Evolutionary conservation across 305 asterid species (phyloP), one percentile per base, ranked within the genome.

Genomic region (Fraxinus latifolia): DNA sequence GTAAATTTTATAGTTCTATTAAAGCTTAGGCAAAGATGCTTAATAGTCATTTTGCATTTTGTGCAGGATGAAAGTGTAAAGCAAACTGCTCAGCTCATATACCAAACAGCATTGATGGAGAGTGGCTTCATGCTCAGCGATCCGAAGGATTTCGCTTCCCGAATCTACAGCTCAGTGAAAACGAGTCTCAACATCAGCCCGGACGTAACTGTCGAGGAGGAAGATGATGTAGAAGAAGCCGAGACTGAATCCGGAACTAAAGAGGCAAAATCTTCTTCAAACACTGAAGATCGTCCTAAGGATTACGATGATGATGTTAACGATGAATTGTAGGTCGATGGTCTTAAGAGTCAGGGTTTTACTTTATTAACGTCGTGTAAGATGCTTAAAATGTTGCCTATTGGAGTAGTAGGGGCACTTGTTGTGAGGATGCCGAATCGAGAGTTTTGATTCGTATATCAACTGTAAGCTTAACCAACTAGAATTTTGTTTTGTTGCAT

Each of bases 31-130:
- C 21, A 50, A 50, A 50, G 60, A 15, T 58, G 50, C 50, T 39
- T 39, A 8, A 39, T 39, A 9, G 50, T 39, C 11, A 19, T 58
- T 53, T 58, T 36, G 3, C 15, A 60, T 31, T 76, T 21, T 17
- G 84, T 82, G 11, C 85, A 92, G 95, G 95, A 90, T 74, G 93
- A 86, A 77, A 84, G 78, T 25, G 92, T 89, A 6, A 93, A 89
- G 91, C 86, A 88, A 76, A 91, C 97, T 9, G 97, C 97, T n/a
- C 89, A 84, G 39, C 97, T 92, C 23, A 83, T 93, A 85, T 93
- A 92, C 86, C 97, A 93, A 82, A 93, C 97, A 5, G 94, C 97
- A 9, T 84, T 93, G 53, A 86, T 93, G 95, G 97, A 93, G 91
- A 93, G 97, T 85, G 97, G 97, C 17, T 93, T 93, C n/a, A 0